Evolutionary conservation across 495 filamentous ascomycete species (phyloP), one percentile per base, ranked within the genome.

Genomic region (Penicillium mononematosum): DNA sequence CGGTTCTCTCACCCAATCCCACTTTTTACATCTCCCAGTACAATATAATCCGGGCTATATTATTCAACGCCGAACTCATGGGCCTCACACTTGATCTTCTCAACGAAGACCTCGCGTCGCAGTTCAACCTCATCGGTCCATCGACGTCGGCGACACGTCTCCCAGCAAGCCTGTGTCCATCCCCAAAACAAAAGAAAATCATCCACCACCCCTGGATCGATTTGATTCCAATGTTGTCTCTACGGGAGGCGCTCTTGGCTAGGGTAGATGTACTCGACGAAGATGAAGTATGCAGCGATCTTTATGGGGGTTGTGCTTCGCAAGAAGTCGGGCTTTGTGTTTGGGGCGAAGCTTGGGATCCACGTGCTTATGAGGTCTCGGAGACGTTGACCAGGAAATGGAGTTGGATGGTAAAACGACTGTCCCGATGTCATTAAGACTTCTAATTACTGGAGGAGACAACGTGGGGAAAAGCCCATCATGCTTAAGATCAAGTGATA

Each of bases 131-230:
- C 17, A 20, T 47, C 36, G 62, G 62, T 8, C 59, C 54, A 14
- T 27, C 57, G 9, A 50, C 47, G 4, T 20, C 31, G 11, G 31
- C 31, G 31, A 1, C 61, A 1, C 39, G 54, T 16, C 43, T 68
- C 11, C 65, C 65, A 36, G 54, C 65, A 22, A 65, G 62, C 49
- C 12, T 68, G 5, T 48, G 53, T 17, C 65, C 65, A 27, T 65
- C 53, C 5, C 45, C 50, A 19, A 34, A 48, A 20, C 65, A 68
- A 27, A 65, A 43, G 27, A 17, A 42, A 16, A 59, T 68, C 7
- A 56, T 68, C 10, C 65, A 68, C 27, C 65, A 68, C n/a, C 65
- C 65, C 11, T 68, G 65, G 65, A 57, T 68, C 32, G 65, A 68
- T n/a, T 43, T 68, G 5, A 53, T 68, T 11, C 65, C 65, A 3